Evolutionary conservation across 306 rosid genomes (phyloP), one percentile per base, ranked within the genome.

Genomic region (Malus sylvestris): DNA sequence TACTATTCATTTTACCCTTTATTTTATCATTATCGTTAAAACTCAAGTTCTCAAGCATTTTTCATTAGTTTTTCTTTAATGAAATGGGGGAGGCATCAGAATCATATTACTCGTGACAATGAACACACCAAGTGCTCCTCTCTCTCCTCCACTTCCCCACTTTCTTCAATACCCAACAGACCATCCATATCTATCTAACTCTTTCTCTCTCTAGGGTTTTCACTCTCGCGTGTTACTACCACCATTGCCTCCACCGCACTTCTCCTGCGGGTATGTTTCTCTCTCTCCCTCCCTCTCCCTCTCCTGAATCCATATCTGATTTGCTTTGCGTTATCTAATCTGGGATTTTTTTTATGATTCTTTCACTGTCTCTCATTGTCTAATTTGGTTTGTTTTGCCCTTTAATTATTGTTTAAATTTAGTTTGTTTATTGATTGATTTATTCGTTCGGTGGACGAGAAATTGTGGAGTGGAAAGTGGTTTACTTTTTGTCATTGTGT

Each of bases 111-210:
- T 19, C 62, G 30, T 70, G 63, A 71, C 76, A n/a, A n/a, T 51
- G 57, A 69, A 69, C 74, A 67, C 55, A 30, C 85, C 73, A 74
- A 83, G 84, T 88, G 89, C 84, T 87, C 76, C 80, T 84, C 81
- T 74, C 70, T 79, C 81, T 76, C 81, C 83, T 78, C 75, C 80
- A 76, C 84, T 86, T 40, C 85, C 40, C 70, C 29, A 51, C 79
- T 76, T 81, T 87, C 81, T 80, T 81, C 68, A 40, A 59, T 33
- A 58, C 53, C 76, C 15, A 57, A 22, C 68, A 23, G 5, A 33
- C 49, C 18, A 18, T 63, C 68, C 68, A 1, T 25, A 13, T 32
- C 87, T 72, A 77, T 35, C 40, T 35, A 35, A 35, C 9, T 35
- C 40, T 7, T 7, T 35, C 40, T 81, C 25, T 60, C 81, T 66